Base-by-base conservation (phyloP, 768 basidiomycete species). In the Pleurotus pulmonarius region DNA sequence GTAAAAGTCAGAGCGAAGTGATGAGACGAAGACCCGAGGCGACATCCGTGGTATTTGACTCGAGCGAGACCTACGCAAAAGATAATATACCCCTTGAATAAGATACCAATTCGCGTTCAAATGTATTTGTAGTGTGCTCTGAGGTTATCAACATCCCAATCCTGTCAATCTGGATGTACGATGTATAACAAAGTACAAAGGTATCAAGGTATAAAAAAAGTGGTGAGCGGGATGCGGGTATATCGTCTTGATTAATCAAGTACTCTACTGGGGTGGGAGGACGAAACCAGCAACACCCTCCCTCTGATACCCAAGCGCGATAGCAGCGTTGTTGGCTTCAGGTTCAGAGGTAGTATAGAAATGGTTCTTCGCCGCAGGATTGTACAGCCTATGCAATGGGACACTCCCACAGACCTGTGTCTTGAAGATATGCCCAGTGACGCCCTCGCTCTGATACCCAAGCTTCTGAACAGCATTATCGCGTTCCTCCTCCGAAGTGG, bases 391-490 rank as follows among this genome's bases (percentile, higher is more conserved):
- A 24, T 56, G 51, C 13, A 59, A 48, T 15, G 58, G 58, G 16
- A 59, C 55, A 39, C 26, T 45, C 29, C 48, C 58, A 48, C 58
- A 59, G 3, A 59, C 1, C 22, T 59, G 58, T 11, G 53, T 16
- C 13, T 53, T 18, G 37, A 56, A 59, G 40, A 59, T 29, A 43
- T 29, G 56, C 58, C 51, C 56, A 4, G 55, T 26, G 6, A 46
- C 15, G 3, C 46, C 34, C 48, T 59, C 58, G 2, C 22, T 8
- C 2, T 18, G 15, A 16, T 56, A 59, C 0, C 58, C 55, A 2
- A 29, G 29, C 11, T 16, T 52, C 22, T 13, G 29, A 11, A 38
- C 34, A 12, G 49, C 18, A 29, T 29, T 34, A 49, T 49, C n/a
- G n/a, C 26, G 29, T 34, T 25, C 22, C 12, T 9, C 18, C 22